These are phyloP conservation scores for Albatrellus ellisii DNA, from an alignment of 768 basidiomycete species.

Conservation along the genomic window DNA sequence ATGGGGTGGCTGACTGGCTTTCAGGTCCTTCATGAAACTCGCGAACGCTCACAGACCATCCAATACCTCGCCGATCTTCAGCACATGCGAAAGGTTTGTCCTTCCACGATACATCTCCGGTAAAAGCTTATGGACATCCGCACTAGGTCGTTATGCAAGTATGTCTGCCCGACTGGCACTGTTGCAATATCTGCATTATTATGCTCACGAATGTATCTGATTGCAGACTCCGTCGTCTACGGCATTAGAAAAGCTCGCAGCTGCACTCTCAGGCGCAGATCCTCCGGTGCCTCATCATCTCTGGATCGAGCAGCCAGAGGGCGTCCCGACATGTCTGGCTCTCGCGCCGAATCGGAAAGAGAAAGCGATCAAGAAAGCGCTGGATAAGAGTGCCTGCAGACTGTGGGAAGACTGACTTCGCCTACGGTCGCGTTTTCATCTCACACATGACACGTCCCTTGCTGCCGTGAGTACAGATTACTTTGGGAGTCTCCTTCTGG, in stretches of 20 bases:
- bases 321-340: conserved; percentile 29
- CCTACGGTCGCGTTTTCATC: no score
- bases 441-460: no score
- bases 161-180: background rate
- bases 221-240: background rate
- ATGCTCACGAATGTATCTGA: no score
- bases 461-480: no score
- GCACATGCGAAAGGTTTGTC: conserved; percentile 29
- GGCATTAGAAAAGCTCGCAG: conserved; percentile 1
- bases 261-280: background rate
- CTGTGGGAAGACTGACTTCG: no score
- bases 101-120: background rate
- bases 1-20: no score
- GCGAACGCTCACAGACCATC: conserved; percentile 24
- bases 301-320: conserved; percentile 33
- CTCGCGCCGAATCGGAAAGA: conserved; percentile 28
- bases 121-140: background rate
- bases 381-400: conserved; percentile 27
- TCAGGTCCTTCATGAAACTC: conserved; percentile 29
- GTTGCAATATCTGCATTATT: background rate
- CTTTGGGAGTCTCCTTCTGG: no score
- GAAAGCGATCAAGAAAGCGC: conserved; percentile 24
- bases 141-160: conserved; percentile 30
- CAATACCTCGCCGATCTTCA: conserved; percentile 25
- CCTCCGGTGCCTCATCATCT: conserved; percentile 21